Evolutionary conservation across 495 filamentous ascomycete genomes (phyloP).

Genomic region (Penicillium flavigenum): DNA sequence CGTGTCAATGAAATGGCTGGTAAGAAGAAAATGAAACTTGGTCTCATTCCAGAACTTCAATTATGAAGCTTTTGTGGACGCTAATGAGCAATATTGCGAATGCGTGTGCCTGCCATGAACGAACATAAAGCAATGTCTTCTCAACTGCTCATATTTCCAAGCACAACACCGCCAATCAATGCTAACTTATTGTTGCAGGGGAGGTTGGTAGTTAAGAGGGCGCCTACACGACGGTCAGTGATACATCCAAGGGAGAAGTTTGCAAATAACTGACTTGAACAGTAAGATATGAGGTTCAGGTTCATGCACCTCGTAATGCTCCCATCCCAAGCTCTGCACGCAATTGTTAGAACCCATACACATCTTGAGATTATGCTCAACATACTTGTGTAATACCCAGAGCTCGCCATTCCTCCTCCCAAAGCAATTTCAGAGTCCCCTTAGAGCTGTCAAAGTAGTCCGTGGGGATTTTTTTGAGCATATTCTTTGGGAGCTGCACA

Average conservation of each 20-base stretch:
- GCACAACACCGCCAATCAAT: constrained; percentile 15
- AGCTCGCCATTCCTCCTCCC: constrained; percentile 97
- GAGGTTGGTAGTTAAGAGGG: constrained; percentile 81
- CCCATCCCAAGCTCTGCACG: constrained; percentile 88
- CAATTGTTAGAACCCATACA: constrained; percentile 21
- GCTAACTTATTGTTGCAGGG: constrained; percentile 44
- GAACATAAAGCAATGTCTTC: constrained; percentile 9
- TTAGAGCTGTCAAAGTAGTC: constrained; percentile 91
- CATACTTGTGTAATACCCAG: constrained; percentile 92
- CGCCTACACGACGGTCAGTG: constrained; percentile 53
- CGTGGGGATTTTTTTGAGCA: constrained; percentile 94
- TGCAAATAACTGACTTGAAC: constrained; percentile 75
- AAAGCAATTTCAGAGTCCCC: constrained; percentile 91
- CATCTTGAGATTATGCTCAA: neutral
- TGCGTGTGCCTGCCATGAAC: constrained; percentile 24
- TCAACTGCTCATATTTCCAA: constrained; percentile 12
- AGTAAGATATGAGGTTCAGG: constrained; percentile 97
- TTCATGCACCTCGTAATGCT: constrained; percentile 98
- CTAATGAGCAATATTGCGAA: constrained; percentile 26
- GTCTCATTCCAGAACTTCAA: constrained; percentile 36
- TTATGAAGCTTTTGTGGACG: constrained; percentile 31
- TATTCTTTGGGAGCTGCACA: constrained; percentile 93
- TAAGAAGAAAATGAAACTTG: constrained; percentile 30
- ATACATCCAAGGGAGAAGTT: neutral
- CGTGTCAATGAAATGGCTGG: constrained; percentile 12